These are phyloP conservation scores for Rheum nobile DNA, from an alignment of 148 eudicot species.

Conservation along the genomic window DNA sequence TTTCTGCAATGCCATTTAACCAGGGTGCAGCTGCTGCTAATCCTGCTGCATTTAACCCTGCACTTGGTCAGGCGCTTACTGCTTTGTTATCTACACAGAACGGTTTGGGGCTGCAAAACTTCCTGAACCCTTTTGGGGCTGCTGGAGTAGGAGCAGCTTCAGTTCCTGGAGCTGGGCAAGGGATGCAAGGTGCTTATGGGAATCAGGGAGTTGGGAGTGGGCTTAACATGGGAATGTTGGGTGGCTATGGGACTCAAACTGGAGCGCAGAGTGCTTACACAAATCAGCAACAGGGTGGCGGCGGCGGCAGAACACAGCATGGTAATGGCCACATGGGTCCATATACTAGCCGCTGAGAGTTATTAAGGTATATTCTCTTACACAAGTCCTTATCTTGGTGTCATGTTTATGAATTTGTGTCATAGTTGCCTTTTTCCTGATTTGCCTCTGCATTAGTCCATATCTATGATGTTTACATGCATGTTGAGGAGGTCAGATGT, in stretches of 20 bases:
- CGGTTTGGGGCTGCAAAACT: slow-evolving; percentile 55
- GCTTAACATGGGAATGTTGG: slow-evolving; percentile 20
- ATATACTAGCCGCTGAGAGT: slow-evolving; percentile 55
- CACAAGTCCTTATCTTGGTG: background rate
- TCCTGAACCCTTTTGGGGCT: slow-evolving; percentile 53
- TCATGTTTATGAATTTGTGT: background rate
- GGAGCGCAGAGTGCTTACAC: slow-evolving; percentile 40
- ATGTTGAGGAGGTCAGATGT: background rate
- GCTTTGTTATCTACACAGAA: slow-evolving; percentile 70
- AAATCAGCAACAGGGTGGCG: slow-evolving; percentile 58
- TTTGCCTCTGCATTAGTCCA: background rate
- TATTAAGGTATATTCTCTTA: slow-evolving; percentile 13
- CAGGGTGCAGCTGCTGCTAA: slow-evolving; percentile 23
- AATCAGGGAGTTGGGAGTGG: slow-evolving; percentile 16
- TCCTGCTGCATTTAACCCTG: slow-evolving; percentile 42
- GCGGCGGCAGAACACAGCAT: slow-evolving; percentile 41
- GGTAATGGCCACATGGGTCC: slow-evolving; percentile 49
- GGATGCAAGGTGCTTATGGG: slow-evolving; percentile 36
- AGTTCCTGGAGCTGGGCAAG: slow-evolving; percentile 40
- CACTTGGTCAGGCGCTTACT: slow-evolving; percentile 74
- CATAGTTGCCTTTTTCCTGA: background rate
- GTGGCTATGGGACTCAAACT: slow-evolving; percentile 46
- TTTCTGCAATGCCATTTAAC: slow-evolving; percentile 26
- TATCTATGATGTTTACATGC: background rate
- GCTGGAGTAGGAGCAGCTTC: slow-evolving; percentile 21